Base-by-base conservation (phyloP, 129 eudicot species). In the Flaveria linearis region DNA sequence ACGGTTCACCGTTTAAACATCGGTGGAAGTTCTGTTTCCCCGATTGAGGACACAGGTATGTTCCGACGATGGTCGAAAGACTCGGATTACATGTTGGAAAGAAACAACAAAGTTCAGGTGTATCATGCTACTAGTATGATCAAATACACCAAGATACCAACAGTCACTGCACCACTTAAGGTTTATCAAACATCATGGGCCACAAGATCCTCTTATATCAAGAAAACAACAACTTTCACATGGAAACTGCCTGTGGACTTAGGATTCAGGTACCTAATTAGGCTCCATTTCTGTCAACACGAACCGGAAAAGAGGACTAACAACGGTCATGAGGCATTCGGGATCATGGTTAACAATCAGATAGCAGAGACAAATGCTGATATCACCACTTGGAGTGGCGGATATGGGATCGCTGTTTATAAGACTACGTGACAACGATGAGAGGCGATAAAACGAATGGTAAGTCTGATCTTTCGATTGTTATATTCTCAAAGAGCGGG, bases 241-340 rank as follows among this genome's bases (percentile, higher is more conserved):
- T 85, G 92, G 92, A 81, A 71, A 63, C 66, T 83, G 58, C 80
- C 85, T 14, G 86, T 85, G 36, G 84, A 88, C 55, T 69, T 86
- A 42, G 90, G 93, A 33, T 88, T 85, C 53, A 76, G 85, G 64
- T 88, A 88, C 76, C 68, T 88, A 50, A 60, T 88, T 20, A 76
- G 90, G 80, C 82, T 88, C 28, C 93, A 88, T 79, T 83, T 85
- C 9, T 83, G 85, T 60, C 79, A 81, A 69, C 62, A 69, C 2
- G 84, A 74, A 69, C 64, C 42, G 20, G 26, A 23, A 42, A 80
- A 73, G 72, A 74, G 53, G 39, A 66, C 71, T 10, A 69, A 76
- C 53, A 71, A 16, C 13, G 72, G 70, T 22, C 61, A 78, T 10
- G 9, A 8, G 25, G 72, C 23, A 56, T 85, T 85, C 18, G 42